These are phyloP conservation scores for Achaetomiella virescens DNA, from an alignment of 495 filamentous ascomycete species.

Conservation along the genomic window DNA sequence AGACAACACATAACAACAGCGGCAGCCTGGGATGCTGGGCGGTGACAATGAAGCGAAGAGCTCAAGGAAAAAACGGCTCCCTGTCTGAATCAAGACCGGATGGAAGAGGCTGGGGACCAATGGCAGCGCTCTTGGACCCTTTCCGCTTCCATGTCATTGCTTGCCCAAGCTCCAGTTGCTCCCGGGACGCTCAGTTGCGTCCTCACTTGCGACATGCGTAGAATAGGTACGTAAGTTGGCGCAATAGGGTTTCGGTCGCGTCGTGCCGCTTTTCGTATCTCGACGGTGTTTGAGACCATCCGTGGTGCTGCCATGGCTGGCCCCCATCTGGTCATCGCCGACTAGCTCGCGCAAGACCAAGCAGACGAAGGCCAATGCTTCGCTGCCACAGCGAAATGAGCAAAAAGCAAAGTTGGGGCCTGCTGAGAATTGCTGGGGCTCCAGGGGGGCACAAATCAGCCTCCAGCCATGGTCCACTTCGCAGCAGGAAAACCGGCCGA, in stretches of 20 bases:
- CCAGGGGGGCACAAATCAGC: not conserved
- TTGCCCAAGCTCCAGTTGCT: no score
- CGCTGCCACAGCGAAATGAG: not conserved
- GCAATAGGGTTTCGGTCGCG: not conserved
- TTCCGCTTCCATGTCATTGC: no score
- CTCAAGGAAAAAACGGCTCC: no score
- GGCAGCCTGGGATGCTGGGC: no score
- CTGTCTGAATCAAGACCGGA: no score
- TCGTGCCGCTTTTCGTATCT: not conserved
- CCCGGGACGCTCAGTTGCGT: no score
- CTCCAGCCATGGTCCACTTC: not conserved
- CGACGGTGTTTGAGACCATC: not conserved
- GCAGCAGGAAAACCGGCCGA: not conserved
- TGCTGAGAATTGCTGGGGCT: not conserved
- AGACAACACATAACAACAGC: no score
- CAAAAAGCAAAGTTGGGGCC: not conserved
- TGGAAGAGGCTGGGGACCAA: no score
- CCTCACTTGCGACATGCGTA: not conserved
- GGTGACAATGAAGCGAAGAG: no score
- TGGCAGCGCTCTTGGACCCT: no score
- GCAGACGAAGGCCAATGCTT: no score
- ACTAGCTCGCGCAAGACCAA: slow-evolving; percentile 1
- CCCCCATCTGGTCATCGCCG: slow-evolving; percentile 10
- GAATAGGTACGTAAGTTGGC: not conserved
- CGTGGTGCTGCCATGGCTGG: not conserved